Conservation (phyloP, 805 yeast genomes). For the Komagataella ulmi region DNA sequence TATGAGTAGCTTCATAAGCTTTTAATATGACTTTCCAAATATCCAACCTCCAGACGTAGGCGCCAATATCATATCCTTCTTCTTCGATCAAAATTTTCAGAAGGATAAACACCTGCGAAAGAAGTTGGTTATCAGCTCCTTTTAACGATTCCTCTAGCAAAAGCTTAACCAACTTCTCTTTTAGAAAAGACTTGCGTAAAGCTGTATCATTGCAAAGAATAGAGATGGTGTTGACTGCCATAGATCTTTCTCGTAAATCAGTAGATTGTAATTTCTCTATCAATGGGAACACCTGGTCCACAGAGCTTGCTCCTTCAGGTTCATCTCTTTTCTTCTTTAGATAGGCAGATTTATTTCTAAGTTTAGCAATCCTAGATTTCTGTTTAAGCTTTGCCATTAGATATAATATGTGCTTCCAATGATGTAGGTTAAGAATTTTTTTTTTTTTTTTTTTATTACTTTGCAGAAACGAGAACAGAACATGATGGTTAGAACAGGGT, state of each 20-base stretch:
- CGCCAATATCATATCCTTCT: slow-evolving; percentile 77
- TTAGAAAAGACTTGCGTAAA: slow-evolving; percentile 49
- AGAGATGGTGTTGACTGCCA: slow-evolving; percentile 65
- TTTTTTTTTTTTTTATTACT: neutral
- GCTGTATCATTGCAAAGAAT: slow-evolving; percentile 57
- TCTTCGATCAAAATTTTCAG: slow-evolving; percentile 70
- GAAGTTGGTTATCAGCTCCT: slow-evolving; percentile 62
- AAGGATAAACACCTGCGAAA: slow-evolving; percentile 71
- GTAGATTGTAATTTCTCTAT: slow-evolving; percentile 43
- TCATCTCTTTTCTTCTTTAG: neutral
- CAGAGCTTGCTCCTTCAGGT: slow-evolving; percentile 1
- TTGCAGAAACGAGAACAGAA: neutral
- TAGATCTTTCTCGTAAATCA: slow-evolving; percentile 57
- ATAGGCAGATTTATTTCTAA: slow-evolving; percentile 4
- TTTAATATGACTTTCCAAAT: slow-evolving; percentile 46
- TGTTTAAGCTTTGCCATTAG: slow-evolving; percentile 68
- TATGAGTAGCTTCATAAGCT: slow-evolving; percentile 25
- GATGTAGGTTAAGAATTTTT: neutral
- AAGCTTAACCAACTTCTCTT: slow-evolving; percentile 56
- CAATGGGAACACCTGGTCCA: slow-evolving; percentile 52
- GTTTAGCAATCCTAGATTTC: slow-evolving; percentile 35
- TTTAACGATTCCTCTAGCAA: slow-evolving; percentile 51
- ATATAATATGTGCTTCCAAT: neutral
- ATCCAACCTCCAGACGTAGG: slow-evolving; percentile 63
- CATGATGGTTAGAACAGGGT: neutral